A percentile compares a stretch with the other conserved stretches of the same genome.
Conservation (phyloP, 2,329 filamentous ascomycete genomes). For the Penicillium sp. region DNA sequence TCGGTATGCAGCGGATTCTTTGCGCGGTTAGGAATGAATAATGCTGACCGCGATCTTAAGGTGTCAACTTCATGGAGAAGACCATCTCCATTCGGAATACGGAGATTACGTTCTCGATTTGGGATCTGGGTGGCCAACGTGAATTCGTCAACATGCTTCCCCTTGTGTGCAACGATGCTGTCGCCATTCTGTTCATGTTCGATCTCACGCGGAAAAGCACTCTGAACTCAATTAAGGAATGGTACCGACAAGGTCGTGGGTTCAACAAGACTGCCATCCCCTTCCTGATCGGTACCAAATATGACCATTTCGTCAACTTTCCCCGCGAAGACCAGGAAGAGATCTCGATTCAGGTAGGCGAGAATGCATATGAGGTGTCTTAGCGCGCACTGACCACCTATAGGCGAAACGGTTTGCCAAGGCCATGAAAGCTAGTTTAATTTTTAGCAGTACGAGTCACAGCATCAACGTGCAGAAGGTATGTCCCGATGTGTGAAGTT, state of each 20-base stretch:
- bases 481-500: constrained; percentile 18
- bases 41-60: constrained; percentile 35
- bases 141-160: constrained; percentile 99
- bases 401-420: constrained; percentile 92
- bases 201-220: constrained; percentile 96
- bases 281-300: constrained; percentile 96
- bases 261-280: constrained; percentile 99
- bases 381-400: constrained; percentile 17
- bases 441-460: constrained; percentile 97
- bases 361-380: neutral
- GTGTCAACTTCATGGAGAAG: constrained; percentile 99
- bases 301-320: constrained; percentile 99
- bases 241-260: constrained; percentile 92
- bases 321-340: constrained; percentile 95
- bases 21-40: too few relatives aligned
- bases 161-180: constrained; percentile 97
- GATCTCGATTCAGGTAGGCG: constrained; percentile 78
- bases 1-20: constrained; percentile 47
- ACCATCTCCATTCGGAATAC: constrained; percentile 98
- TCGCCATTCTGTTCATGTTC: constrained; percentile 99
- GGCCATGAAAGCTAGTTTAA: constrained; percentile 93
- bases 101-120: constrained; percentile 98
- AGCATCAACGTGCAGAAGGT: constrained; percentile 99
- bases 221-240: constrained; percentile 98
- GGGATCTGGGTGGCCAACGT: constrained; percentile 93